Evolutionary conservation across 2,329 filamentous ascomycete genomes (phyloP).

Genomic region (Trichoderma arundinaceum): DNA sequence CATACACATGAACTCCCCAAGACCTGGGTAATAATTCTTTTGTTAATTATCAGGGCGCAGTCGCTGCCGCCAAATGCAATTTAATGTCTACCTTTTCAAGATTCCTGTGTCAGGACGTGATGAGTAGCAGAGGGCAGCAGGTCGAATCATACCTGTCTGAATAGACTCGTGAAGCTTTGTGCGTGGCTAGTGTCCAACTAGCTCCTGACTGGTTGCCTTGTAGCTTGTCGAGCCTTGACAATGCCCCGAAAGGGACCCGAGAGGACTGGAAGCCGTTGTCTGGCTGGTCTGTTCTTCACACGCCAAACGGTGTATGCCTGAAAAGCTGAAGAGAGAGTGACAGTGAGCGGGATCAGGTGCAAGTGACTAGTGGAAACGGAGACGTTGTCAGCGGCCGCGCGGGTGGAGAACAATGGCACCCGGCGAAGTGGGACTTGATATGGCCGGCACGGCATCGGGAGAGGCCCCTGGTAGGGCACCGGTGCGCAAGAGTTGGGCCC

Average conservation of each 20-base stretch:
- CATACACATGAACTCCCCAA: conserved; percentile 32
- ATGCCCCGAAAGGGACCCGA: too few relatives aligned
- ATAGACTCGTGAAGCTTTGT: background rate
- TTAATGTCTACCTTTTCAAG: conserved; percentile 16
- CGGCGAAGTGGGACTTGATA: conserved; percentile 31
- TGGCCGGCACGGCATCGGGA: conserved; percentile 23
- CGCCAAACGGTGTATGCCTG: too few relatives aligned
- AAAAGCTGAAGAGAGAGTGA: background rate
- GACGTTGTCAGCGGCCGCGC: conserved; percentile 29
- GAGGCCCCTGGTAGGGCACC: conserved; percentile 13
- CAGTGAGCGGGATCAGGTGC: background rate
- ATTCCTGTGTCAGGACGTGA: conserved; percentile 8
- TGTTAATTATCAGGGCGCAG: conserved; percentile 12
- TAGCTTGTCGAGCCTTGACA: too few relatives aligned
- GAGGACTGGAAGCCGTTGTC: too few relatives aligned
- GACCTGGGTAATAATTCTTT: conserved; percentile 30
- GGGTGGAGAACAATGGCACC: conserved; percentile 12
- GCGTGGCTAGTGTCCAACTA: background rate
- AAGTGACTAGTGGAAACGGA: conserved; percentile 16
- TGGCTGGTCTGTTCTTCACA: too few relatives aligned
- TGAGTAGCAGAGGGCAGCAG: background rate
- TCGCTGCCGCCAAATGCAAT: conserved; percentile 18
- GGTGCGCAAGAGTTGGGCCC: conserved; percentile 5
- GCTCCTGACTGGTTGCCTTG: too few relatives aligned
- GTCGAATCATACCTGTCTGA: background rate